Base-by-base conservation (phyloP, 192 early-diverging fungal species). In the Phlyctochytrium bullatum region DNA sequence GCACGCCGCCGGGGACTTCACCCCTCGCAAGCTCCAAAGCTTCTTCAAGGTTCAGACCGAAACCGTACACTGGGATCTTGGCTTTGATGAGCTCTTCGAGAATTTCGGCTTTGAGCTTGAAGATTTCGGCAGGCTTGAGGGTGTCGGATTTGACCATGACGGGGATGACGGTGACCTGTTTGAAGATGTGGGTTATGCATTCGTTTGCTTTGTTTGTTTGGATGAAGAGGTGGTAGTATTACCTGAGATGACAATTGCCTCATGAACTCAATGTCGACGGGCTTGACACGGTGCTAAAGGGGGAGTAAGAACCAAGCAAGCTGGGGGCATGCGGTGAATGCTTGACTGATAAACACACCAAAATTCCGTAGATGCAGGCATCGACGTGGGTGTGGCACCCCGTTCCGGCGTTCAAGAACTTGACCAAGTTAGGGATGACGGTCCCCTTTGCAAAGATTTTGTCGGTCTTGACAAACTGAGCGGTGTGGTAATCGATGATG, bases 211-310 rank as follows among this genome's bases (percentile, higher is more conserved):
- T 14, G 40, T 14, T 47, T 47, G 10, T 6, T 20, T 47, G n/a
- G n/a, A n/a, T n/a, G n/a, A n/a, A n/a, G n/a, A n/a, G n/a, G n/a
- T 2, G 50, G 24, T 24, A 2, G 17, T 28, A 1, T 17, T 25
- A 68, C 58, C 23, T 68, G 34, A 16, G 32, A 36, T 36, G 78
- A 71, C 51, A 89, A 75, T 34, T 80, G 74, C 27, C 86, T 75
- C 76, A 91, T 84, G 63, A 83, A 91, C 72, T 91, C 89, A 25
- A 89, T 63, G 67, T 91, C 89, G n/a, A 87, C 82, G n/a, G 84
- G 78, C 60, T 89, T 90, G 14, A 88, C 32, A 1, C 88, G 79
- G 60, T 88, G 80, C 40, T 62, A 47, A 14, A 47, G 6, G 40
- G 20, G 6, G 6, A 20, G 6, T 47, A 20, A 6, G 40, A 47